phyloP scores from a whole-genome alignment of 2,329 filamentous ascomycete genomes.

The Alternaria novae-zelandiae region DNA sequence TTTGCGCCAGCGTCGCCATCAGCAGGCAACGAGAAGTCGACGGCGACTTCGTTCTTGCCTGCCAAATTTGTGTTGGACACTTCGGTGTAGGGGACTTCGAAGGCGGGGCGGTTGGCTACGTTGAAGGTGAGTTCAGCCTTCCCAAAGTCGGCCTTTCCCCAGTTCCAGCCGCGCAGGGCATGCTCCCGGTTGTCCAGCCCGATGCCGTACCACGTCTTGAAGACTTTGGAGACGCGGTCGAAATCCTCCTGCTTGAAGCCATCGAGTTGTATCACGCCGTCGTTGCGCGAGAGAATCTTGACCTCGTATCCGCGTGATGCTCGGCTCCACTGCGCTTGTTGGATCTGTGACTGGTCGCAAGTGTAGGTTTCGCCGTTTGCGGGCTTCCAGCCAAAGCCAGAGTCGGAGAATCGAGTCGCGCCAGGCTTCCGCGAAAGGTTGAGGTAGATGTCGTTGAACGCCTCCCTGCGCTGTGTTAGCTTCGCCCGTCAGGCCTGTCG shows the following conservation, averaged over 20 bases:
- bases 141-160: slow-evolving; percentile 96
- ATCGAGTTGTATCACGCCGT: slow-evolving; percentile 89
- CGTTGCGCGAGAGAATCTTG: slow-evolving; percentile 85
- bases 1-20: slow-evolving; percentile 77
- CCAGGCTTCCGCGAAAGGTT: slow-evolving; percentile 92
- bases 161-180: slow-evolving; percentile 96
- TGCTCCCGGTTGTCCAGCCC: slow-evolving; percentile 93
- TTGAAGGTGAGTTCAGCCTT: slow-evolving; percentile 96
- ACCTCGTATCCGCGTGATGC: slow-evolving; percentile 92
- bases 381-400: slow-evolving; percentile 94
- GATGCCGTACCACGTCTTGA: slow-evolving; percentile 98
- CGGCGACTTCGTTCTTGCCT: slow-evolving; percentile 95
- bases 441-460: slow-evolving; percentile 95
- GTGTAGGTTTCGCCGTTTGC: slow-evolving; percentile 89
- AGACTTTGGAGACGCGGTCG: slow-evolving; percentile 87
- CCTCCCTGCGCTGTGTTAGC: slow-evolving; percentile 67
- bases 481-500: not conserved
- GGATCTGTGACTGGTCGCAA: slow-evolving; percentile 84
- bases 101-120: slow-evolving; percentile 93
- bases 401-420: slow-evolving; percentile 94
- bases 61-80: slow-evolving; percentile 98
- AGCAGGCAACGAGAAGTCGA: slow-evolving; percentile 84
- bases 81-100: slow-evolving; percentile 96
- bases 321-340: slow-evolving; percentile 90
- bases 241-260: slow-evolving; percentile 95